Percentiles rank a stretch among this genome's conserved stretches.
phyloP scores from a whole-genome alignment of 1,139 yeast genomes.

The Magnusiomyces starmeri region DNA sequence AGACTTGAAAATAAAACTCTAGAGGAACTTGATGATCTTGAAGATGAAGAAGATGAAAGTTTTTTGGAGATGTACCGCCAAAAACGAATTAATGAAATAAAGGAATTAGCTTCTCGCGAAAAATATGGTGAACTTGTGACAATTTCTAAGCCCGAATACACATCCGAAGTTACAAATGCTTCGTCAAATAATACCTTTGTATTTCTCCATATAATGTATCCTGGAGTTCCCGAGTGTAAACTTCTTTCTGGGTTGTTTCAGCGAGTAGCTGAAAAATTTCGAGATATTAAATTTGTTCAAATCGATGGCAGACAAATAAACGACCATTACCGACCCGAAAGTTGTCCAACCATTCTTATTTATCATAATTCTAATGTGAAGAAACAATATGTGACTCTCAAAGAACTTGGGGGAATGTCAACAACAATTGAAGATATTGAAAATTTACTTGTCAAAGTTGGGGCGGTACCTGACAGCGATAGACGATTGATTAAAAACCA shows the following conservation, averaged over 20 bases:
- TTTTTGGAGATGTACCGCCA: constrained; percentile 67
- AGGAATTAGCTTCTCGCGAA: constrained; percentile 50
- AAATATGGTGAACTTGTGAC: constrained; percentile 73
- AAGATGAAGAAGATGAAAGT: constrained; percentile 68
- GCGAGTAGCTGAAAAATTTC: constrained; percentile 33
- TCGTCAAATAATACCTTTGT: constrained; percentile 50
- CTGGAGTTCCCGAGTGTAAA: constrained; percentile 66
- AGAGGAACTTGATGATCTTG: constrained; percentile 73
- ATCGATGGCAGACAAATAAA: constrained; percentile 84
- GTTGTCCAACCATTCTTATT: constrained; percentile 84
- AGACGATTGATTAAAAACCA: constrained; percentile 52
- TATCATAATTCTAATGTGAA: constrained; percentile 70
- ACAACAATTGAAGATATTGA: constrained; percentile 65
- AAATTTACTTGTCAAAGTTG: constrained; percentile 53
- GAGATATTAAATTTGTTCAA: constrained; percentile 84
- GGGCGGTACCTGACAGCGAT: constrained; percentile 60
- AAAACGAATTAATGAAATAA: constrained; percentile 68
- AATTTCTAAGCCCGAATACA: constrained; percentile 81
- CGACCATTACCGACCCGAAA: constrained; percentile 81
- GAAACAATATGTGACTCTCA: constrained; percentile 71
- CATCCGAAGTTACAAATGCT: constrained; percentile 75
- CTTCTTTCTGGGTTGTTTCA: constrained; percentile 50
- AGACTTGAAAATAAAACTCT: constrained; percentile 66
- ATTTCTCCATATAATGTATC: constrained; percentile 67
- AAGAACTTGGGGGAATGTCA: constrained; percentile 78